A percentile compares a stretch with the other conserved stretches of the same genome.
Conservation (phyloP, 2,329 filamentous ascomycete species). For the Hypoxylon sp. region DNA sequence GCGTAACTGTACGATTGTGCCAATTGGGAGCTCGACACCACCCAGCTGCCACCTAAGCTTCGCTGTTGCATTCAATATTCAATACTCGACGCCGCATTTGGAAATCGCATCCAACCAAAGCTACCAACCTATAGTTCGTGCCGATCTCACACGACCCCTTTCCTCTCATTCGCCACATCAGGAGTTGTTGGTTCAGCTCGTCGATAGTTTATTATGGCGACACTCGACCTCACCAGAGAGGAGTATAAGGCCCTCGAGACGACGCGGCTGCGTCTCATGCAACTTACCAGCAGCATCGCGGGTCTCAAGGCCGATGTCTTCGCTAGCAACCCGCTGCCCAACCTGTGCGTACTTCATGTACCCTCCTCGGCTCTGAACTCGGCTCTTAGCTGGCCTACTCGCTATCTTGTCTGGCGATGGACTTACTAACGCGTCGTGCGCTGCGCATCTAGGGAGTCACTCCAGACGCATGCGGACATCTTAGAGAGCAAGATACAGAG, state of each 20-base stretch:
- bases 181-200: not conserved
- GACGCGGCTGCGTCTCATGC: constrained; percentile 74
- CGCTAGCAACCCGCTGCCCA: constrained; percentile 74
- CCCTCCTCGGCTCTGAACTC: not conserved
- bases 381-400: not conserved
- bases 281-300: constrained; percentile 76
- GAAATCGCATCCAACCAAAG: constrained; percentile 21
- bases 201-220: constrained; percentile 51
- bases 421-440: not conserved
- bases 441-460: constrained; percentile 67
- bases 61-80: not conserved
- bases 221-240: constrained; percentile 66
- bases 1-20: constrained; percentile 4
- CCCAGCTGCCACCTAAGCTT: no score
- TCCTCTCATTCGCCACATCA: not conserved
- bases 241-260: constrained; percentile 78
- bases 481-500: constrained; percentile 77
- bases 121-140: not conserved
- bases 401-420: not conserved
- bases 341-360: constrained; percentile 64
- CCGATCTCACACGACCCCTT: not conserved
- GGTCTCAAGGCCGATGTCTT: constrained; percentile 72
- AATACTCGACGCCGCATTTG: constrained; percentile 20
- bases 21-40: not conserved
- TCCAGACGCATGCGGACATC: constrained; percentile 79